phyloP scores from a whole-genome alignment of 140 eudicot genomes.

The Oenanthe javanica region DNA sequence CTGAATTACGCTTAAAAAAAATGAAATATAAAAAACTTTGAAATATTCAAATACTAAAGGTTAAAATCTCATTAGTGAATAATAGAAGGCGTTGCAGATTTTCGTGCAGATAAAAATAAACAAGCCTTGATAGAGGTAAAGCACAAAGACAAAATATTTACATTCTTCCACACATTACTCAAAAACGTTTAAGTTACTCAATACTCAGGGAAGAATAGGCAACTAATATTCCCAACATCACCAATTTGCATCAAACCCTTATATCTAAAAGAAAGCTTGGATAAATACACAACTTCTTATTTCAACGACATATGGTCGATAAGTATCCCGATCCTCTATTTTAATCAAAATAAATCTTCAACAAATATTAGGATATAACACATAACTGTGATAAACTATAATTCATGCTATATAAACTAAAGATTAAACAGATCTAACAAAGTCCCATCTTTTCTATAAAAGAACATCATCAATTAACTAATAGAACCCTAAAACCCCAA shows the following conservation, averaged over 20 bases:
- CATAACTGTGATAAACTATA: not conserved
- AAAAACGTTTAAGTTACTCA: not conserved
- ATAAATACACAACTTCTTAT: not conserved
- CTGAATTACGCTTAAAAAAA: not conserved
- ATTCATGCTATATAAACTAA: not conserved
- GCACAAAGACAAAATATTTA: not conserved
- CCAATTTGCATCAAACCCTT: not conserved
- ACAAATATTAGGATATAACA: not conserved
- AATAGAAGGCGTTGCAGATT: not conserved
- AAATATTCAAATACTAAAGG: not conserved
- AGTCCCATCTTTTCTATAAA: not conserved
- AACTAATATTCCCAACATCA: not conserved
- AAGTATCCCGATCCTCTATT: too few species aligned
- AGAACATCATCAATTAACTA: not conserved
- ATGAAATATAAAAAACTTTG: too few species aligned
- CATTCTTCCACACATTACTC: not conserved
- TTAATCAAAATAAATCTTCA: not conserved
- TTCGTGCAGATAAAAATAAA: not conserved
- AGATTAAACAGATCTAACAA: not conserved
- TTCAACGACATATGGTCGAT: not conserved
- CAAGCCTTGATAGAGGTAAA: not conserved
- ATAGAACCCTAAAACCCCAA: not conserved
- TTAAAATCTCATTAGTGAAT: not conserved
- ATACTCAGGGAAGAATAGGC: not conserved
- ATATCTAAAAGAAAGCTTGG: not conserved